These are phyloP conservation scores for Crithidia bombi DNA, from an alignment of 208 protist species.

Conservation along the genomic window DNA sequence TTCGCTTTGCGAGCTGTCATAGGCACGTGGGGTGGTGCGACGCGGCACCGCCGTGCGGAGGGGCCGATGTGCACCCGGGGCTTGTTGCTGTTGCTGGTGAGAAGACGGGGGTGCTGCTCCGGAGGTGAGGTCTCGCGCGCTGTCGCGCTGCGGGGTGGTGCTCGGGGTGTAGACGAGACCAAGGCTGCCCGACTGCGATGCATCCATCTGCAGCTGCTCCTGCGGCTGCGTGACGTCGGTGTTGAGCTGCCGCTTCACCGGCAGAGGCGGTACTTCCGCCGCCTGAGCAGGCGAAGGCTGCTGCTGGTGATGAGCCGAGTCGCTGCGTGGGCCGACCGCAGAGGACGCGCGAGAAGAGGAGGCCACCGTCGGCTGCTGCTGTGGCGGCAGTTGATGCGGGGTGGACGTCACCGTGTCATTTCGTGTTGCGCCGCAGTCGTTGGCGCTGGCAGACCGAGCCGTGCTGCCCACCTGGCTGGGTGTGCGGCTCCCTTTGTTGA, in stretches of 20 bases:
- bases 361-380: not conserved
- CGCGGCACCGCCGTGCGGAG: constrained; percentile 45
- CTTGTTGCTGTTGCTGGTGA: not conserved
- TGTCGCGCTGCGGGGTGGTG: constrained; percentile 23
- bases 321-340: not conserved
- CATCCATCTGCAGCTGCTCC: not conserved
- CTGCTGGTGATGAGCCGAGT: not conserved
- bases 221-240: not conserved
- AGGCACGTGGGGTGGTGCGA: constrained; percentile 8
- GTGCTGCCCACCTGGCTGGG: constrained; percentile 4
- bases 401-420: not conserved
- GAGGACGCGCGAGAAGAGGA: not conserved
- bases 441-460: not conserved
- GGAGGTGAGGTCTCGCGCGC: not conserved
- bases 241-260: constrained; percentile 10
- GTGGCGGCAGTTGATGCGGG: constrained; percentile 13
- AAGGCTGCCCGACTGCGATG: constrained; percentile 13
- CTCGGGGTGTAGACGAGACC: constrained; percentile 29
- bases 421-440: not conserved
- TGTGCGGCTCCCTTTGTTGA: not conserved
- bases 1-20: constrained; percentile 45
- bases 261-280: not conserved
- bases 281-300: not conserved
- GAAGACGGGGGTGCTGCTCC: not conserved
- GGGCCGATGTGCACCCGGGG: constrained; percentile 9